Base-by-base conservation (phyloP, 1,139 yeast genomes). In the Zygosaccharomyces sapae region DNA sequence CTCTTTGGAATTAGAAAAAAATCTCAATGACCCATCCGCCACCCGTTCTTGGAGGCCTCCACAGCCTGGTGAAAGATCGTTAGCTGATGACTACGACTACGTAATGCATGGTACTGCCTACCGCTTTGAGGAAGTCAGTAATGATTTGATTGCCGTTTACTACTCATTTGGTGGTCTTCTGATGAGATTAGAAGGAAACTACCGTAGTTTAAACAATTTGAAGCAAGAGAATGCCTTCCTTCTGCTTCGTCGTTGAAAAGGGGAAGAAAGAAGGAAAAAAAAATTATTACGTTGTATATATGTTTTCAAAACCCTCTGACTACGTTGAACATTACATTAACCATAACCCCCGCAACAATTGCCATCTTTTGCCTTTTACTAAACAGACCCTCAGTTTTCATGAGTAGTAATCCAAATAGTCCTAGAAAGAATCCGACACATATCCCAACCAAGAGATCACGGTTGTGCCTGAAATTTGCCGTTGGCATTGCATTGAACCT, bases 51-150 rank as follows among this genome's bases (percentile, higher is more conserved):
- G 97, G 97, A 83, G 97, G 72, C 90, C 92, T 2, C 95, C 96
- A 38, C 86, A 79, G 67, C 77, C 85, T 9, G 86, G 83, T 50
- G 96, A 89, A 58, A 77, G 84, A 60, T 80, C 94, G 1, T 75
- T 92, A 63, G 96, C 97, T 52, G 97, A 92, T 65, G 97, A 92
- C 64, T 92, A 89, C 70, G 98, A 92, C 66, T 92, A 92, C 62
- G 97, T 92, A 58, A 92, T 92, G 97, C 84, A 90, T 68, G 99
- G 99, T 50, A 90, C 97, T 12, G 95, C 94, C 43, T 92, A 94
- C 75, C 89, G 92, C 68, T 92, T 94, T 64, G 97, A 92, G 67
- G 98, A 92, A 70, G 82, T 84, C 55, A 58, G 58, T 43, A 59
- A 66, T 48, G 85, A 80, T 61, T 73, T 74, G 60, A 85, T 87